These are phyloP conservation scores for Vitis hybrid DNA, from an alignment of 177 flowering plant species.

Conservation along the genomic window DNA sequence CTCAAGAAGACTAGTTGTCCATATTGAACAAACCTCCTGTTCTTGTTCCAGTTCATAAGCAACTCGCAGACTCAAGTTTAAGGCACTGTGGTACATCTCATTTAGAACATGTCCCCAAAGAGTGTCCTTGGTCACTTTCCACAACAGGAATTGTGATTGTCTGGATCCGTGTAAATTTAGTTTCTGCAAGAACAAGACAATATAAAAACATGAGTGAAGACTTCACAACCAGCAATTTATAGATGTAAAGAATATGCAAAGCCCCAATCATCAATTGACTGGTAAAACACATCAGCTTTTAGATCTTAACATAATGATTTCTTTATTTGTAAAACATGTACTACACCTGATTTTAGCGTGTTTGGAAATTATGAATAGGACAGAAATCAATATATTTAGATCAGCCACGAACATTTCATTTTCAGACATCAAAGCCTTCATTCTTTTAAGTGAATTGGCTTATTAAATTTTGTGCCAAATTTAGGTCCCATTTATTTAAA, in stretches of 20 bases:
- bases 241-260: background rate
- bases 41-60: conserved; percentile 57
- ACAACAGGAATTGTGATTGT: conserved; percentile 38
- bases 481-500: too few species aligned
- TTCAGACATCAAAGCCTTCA: too few species aligned
- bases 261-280: background rate
- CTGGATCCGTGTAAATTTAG: conserved; percentile 26
- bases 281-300: too few species aligned
- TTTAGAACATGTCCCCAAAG: conserved; percentile 58
- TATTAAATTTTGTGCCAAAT: too few species aligned
- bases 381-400: too few species aligned
- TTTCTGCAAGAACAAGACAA: conserved; percentile 50
- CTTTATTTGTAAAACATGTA: too few species aligned
- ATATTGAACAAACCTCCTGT: conserved; percentile 57
- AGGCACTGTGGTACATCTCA: conserved; percentile 86
- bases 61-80: conserved; percentile 61
- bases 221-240: background rate
- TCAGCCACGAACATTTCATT: too few species aligned
- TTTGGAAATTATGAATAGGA: too few species aligned
- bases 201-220: background rate
- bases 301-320: too few species aligned
- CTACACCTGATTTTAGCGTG: too few species aligned
- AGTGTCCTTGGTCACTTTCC: conserved; percentile 61
- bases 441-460: too few species aligned
- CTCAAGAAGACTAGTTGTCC: background rate